Base-by-base conservation (phyloP, 73 alveolate species). In the Symbiodinium pilosum region DNA sequence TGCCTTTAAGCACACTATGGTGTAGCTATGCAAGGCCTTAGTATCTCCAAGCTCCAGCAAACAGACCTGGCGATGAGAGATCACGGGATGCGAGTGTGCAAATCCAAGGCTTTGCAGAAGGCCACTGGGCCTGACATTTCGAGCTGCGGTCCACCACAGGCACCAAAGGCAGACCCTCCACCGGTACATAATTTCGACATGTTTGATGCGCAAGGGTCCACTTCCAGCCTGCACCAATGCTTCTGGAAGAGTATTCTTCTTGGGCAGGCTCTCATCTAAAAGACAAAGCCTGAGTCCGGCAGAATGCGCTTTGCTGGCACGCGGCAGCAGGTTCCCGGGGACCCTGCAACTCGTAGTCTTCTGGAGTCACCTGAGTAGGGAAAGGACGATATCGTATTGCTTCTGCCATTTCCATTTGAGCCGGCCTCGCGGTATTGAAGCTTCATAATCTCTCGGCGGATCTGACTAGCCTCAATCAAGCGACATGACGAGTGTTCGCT, bases 361-460 rank as follows among this genome's bases (percentile, higher is more conserved):
- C 97, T 14, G 97, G 97, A 32, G 97, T 91, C 9, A 91, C 97
- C 97, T 91, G 75, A 26, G 43, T 59, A 14, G 30, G 34, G 77
- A 34, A 26, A n/a, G n/a, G n/a, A 52, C 69, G 28, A 9, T 52
- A 9, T 12, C 69, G 20, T 20, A 52, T 9, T 9, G 28, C 69
- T 52, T n/a, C n/a, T n/a, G n/a, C n/a, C n/a, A n/a, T 30, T 4
- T 2, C 6, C 83, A 7, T 0, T 2, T 21, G 42, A 24, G 12
- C 24, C 0, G 11, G 81, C 97, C 97, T 91, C 97, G 88, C 97
- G 97, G 43, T 91, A 91, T 71, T 91, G 97, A 69, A 91, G 97
- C 54, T 91, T 91, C 97, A 91, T 91, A 26, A 91, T 69, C 52
- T 91, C 97, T 91, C 97, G 97, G 77, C 97, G 97, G 97, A 91